phyloP scores from a whole-genome alignment of 345 rosid species.

The Eucalyptus marginata region DNA sequence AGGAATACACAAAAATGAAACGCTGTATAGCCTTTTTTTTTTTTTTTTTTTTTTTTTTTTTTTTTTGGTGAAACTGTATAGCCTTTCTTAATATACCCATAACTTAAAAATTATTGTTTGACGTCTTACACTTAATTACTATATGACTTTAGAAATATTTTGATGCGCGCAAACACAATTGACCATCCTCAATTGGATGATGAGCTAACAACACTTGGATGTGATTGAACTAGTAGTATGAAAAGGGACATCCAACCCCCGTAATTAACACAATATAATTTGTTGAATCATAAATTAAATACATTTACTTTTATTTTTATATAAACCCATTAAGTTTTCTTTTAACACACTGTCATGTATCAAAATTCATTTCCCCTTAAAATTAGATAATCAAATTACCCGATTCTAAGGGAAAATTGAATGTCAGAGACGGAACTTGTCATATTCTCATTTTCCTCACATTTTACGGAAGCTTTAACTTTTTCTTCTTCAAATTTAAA shows the following conservation, averaged over 20 bases:
- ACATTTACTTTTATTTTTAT: not conserved
- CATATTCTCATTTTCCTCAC: too few relatives aligned
- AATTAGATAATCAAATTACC: not conserved
- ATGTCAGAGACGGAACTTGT: too few relatives aligned
- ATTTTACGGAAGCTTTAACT: too few relatives aligned
- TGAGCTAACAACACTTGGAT: not conserved
- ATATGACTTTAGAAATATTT: too few relatives aligned
- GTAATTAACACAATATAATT: not conserved
- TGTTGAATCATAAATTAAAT: not conserved
- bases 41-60: too few relatives aligned
- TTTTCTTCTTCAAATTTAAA: too few relatives aligned
- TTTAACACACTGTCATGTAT: not conserved
- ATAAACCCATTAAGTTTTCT: not conserved
- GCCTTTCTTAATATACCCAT: not conserved
- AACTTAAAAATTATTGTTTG: accelerated
- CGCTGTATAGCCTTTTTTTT: not conserved
- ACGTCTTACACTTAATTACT: not conserved
- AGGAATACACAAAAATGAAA: not conserved
- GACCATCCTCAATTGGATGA: not conserved
- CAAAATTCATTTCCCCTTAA: not conserved
- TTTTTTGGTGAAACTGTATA: too few relatives aligned
- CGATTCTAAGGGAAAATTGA: not conserved
- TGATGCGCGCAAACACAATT: not conserved
- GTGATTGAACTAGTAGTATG: not conserved
- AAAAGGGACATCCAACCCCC: not conserved